Base-by-base conservation (phyloP, 805 yeast species). In the Ogataea chonburiensis region DNA sequence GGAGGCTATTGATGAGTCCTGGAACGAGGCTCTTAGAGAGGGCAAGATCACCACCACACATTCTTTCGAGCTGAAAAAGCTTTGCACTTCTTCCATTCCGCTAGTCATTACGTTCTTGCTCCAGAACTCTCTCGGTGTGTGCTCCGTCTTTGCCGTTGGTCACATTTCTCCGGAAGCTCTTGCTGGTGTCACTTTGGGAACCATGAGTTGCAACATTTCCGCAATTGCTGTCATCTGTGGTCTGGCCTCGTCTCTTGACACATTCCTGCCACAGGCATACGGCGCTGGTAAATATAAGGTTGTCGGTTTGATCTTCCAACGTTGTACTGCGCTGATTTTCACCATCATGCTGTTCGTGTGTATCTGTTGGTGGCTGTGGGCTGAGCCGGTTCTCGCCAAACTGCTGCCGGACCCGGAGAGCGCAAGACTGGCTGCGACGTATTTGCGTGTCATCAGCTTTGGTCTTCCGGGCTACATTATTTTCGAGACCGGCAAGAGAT, bases 171-270 rank as follows among this genome's bases (percentile, higher is more conserved):
- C 77, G 23, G 68, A 71, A 16, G 87, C 81, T 47, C 65, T 84
- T 31, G 91, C 88, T 11, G 91, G 87, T 20, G 83, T 81, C 5
- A 77, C 87, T 11, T 61, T 84, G 31, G 81, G 85, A 12, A 73
- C 84, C 14, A 82, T 83, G 87, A 80, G 88, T 4, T 84, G 86
- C 6, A 83, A 81, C 53, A 81, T 84, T 36, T 71, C 83, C 3
- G 89, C 86, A 2, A 74, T 81, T 43, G 84, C 87, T 23, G 71
- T 82, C 8, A 79, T 84, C 46, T 84, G 82, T 48, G 93, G 91
- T 9, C 71, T 82, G 3, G 77, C 87, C n/a, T 82, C 93, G 0
- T 77, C 87, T 39, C 67, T 84, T 36, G 91, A 83, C 51, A 84
- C 91, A 0, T 67, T 84, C 22, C 77, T 89, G 55, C 83, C 89